phyloP scores from a whole-genome alignment of 208 protist species.

The Porcisia deanei region DNA sequence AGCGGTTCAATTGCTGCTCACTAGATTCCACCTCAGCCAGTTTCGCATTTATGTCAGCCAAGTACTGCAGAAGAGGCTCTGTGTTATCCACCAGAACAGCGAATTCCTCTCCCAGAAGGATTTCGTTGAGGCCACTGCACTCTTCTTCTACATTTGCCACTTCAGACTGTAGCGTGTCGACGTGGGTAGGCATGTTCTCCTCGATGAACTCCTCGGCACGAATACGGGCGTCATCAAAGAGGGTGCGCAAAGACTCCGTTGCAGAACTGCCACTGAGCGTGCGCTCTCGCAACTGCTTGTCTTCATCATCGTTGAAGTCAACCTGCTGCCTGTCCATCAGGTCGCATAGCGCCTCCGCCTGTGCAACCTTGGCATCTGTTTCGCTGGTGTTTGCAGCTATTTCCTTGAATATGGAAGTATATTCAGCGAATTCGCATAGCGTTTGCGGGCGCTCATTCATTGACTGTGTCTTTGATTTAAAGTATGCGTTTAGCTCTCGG shows the following conservation, averaged over 20 bases:
- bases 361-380: constrained; percentile 66
- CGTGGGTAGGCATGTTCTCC: constrained; percentile 75
- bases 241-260: constrained; percentile 66
- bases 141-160: constrained; percentile 88
- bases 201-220: constrained; percentile 91
- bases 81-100: constrained; percentile 75
- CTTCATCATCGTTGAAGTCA: constrained; percentile 88
- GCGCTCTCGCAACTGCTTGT: constrained; percentile 88
- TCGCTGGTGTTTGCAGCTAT: constrained; percentile 50
- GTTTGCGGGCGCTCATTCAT: constrained; percentile 76
- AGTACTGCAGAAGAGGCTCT: constrained; percentile 84
- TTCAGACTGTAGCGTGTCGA: constrained; percentile 67
- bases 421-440: constrained; percentile 85
- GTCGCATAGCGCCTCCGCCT: constrained; percentile 88
- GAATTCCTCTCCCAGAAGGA: constrained; percentile 90
- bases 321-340: constrained; percentile 92
- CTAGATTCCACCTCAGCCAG: constrained; percentile 71
- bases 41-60: constrained; percentile 79
- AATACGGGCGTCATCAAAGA: constrained; percentile 84
- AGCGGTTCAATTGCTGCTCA: constrained; percentile 76
- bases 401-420: constrained; percentile 84
- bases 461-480: constrained; percentile 85
- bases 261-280: constrained; percentile 74
- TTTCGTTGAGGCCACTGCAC: constrained; percentile 78
- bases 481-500: constrained; percentile 77